Evolutionary conservation across 78 protist species (phyloP), one percentile per base, ranked within the genome.

Genomic region (Dictyostelium brefeldianum): DNA sequence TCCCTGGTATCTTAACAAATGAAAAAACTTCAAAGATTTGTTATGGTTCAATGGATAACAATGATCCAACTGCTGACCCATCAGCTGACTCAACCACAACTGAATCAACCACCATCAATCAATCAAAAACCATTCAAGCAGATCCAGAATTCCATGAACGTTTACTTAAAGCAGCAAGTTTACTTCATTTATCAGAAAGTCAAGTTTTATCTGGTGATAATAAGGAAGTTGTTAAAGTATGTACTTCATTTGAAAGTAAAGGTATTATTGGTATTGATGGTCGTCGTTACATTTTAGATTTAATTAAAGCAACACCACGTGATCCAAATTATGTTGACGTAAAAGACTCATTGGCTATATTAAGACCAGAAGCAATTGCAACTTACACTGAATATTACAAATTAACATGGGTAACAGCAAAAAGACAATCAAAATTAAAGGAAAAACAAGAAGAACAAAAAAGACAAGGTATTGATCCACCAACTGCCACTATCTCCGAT

Each of bases 261-360:
- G 95, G 97, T 74, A 91, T 95, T 51, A 47, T 83, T 77, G 97
- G 97, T 67, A 59, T 54, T 29, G 97, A 95, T 43, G 97, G 92
- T 25, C 57, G 97, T 41, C 41, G 56, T n/a, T 95, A 95, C 43
- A 47, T 95, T 48, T 67, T 95, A 22, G 97, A 95, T 64, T 70
- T 95, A 31, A 17, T 80, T 20, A 25, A 95, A 57, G 93, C 90
- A 12, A 95, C 97, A 5, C 95, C 96, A 67, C 82, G 91, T 73
- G 97, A 95, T 79, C 95, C 92, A 84, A 91, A 95, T 69, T 95
- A 91, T 51, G 8, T 25, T 1, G 96, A 89, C 1, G 53, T n/a
- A 0, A 75, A 80, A 18, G 65, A 87, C 25, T 64, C 27, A 25
- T 27, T 84, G 71, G 70, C 87, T n/a, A 4, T 95, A 6, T 57